Evolutionary conservation across 1,284 basidiomycete genomes (phyloP).

Genomic region (Leccinum fuscescens): DNA sequence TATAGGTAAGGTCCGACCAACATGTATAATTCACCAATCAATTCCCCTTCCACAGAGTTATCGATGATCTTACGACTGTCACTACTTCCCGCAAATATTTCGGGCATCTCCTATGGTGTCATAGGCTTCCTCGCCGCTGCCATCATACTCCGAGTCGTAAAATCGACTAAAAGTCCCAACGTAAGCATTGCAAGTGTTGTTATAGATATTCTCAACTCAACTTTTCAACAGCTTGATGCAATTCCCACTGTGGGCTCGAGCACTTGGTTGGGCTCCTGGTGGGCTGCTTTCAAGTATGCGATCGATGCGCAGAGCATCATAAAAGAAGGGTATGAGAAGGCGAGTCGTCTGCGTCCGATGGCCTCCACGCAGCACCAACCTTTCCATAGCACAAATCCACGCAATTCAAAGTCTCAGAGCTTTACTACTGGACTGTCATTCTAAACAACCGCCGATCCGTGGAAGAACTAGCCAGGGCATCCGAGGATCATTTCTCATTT

Average conservation of each 20-base stretch:
- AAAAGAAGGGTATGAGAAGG: neutral
- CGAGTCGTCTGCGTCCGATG: neutral
- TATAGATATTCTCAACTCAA: neutral
- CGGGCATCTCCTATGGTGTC: neutral
- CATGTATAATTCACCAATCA: neutral
- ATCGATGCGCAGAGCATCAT: neutral
- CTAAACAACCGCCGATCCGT: slow-evolving; percentile 34
- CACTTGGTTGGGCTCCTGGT: neutral
- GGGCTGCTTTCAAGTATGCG: neutral
- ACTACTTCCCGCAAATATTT: neutral
- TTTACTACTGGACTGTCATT: slow-evolving; percentile 41
- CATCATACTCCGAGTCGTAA: neutral
- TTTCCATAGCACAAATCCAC: slow-evolving; percentile 15
- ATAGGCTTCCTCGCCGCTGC: neutral
- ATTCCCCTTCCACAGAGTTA: neutral
- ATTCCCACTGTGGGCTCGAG: neutral
- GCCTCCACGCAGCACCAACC: neutral
- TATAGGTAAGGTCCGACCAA: neutral
- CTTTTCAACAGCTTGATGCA: neutral
- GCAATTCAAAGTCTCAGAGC: slow-evolving; percentile 42
- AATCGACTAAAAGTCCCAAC: neutral
- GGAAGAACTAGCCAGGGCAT: slow-evolving; percentile 41
- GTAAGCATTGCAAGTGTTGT: neutral
- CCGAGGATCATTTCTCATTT: slow-evolving; percentile 42
- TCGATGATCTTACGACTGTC: neutral